These are phyloP conservation scores for Eucalyptus shirleyi DNA, from an alignment of 345 rosid species.

Conservation along the genomic window DNA sequence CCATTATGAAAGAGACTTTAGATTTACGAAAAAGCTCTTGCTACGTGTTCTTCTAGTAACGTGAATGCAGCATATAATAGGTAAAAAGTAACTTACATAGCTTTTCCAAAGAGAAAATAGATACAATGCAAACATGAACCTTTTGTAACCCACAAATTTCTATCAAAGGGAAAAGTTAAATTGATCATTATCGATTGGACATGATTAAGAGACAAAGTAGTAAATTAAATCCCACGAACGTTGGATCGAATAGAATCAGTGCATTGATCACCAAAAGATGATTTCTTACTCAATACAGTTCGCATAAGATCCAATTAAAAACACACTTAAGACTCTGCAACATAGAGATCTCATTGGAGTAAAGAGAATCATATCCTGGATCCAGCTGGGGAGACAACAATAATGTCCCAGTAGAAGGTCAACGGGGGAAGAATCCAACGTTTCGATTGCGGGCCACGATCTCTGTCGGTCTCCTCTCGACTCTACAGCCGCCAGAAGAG, in stretches of 20 bases:
- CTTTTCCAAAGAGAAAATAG: background rate
- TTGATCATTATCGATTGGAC: background rate
- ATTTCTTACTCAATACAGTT: background rate
- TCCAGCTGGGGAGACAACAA: background rate
- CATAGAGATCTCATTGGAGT: background rate
- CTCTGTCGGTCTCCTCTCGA: background rate
- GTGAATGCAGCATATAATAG: background rate
- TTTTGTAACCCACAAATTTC: background rate
- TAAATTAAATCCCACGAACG: background rate
- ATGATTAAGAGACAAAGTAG: background rate
- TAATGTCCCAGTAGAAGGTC: background rate
- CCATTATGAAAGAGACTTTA: background rate
- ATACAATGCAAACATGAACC: background rate
- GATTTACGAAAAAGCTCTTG: background rate
- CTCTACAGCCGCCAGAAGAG: background rate
- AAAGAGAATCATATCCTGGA: background rate
- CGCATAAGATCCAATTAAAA: background rate
- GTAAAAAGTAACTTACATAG: background rate
- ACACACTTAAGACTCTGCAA: background rate
- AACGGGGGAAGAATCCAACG: background rate
- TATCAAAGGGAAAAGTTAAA: background rate
- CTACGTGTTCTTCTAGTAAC: background rate
- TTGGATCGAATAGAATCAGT: background rate
- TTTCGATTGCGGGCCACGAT: background rate
- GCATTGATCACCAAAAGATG: background rate